Evolutionary conservation across 345 rosid genomes (phyloP), one percentile per base, ranked within the genome.

Genomic region (Sisymbrium altissimum): DNA sequence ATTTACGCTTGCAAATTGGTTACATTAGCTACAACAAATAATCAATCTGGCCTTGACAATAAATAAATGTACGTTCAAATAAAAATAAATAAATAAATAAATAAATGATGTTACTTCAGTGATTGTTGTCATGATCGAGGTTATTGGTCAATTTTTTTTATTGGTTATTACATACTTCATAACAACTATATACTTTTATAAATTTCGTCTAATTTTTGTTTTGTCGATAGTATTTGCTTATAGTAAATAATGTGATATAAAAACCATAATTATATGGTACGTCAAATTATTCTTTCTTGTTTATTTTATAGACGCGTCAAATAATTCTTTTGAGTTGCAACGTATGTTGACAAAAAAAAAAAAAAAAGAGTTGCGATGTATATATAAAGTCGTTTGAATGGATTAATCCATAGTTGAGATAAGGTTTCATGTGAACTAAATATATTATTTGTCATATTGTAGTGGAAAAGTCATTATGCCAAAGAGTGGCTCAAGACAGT

Each of bases 401-500:
- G 10, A 74, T 44, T 3, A 46, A 45, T 55, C 36, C 25, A 56
- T 54, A 56, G 52, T 15, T 44, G 25, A 52, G 72, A 58, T 61
- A 40, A 40, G 57, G 25, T 21, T 60, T 53, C 43, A 69, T 15
- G 55, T 60, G 70, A 44, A 33, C 30, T 21, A 43, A 9, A 61
- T 61, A 75, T 69, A 68, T 53, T 5, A 41, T 64, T 70, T 76
- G 71, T 45, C 55, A 55, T 27, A 13, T 43, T 55, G 62, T 68
- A 70, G 76, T 77, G 80, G 80, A 57, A 58, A 57, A 23, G 68
- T 77, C 72, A 77, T 77, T 11, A 77, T 77, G 72, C 67, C 32
- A 57, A 71, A 77, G 80, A 77, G 80, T 71, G 80, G 80, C 80
- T 77, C 77, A 65, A 77, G 80, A 71, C 63, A 65, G 76, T 71